Evolutionary conservation across 257 asterid species (phyloP), one percentile per base, ranked within the genome.

Genomic region (Solanum chilense): DNA sequence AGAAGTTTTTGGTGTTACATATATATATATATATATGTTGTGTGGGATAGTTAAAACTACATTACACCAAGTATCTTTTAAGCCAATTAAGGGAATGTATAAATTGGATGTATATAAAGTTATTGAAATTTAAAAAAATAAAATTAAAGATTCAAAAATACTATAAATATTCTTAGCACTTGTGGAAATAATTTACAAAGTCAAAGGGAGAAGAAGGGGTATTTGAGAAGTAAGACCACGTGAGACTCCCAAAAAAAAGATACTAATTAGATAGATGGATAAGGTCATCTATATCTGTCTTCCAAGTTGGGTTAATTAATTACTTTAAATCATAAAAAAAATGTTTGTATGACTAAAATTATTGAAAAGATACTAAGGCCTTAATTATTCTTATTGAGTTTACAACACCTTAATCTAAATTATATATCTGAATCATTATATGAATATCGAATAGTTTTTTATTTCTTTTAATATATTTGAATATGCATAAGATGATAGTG

Each of bases 261-360:
- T 60, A 81, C 56, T 76, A 47, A 64, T 20, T 45, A 60, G 88
- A 90, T 88, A 69, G 89, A 86, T 84, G 82, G 92, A 88, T 90
- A 90, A 88, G 92, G 89, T 70, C 44, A 47, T 78, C 62, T 27
- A 33, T 42, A 7, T 69, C 49, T 27, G 3, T 39, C 20, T 49
- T 2, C 52, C 70, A 58, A 75, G 47, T 86, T 81, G 56, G 4
- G 21, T 76, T 33, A 70, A 31, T 52, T 71, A 60, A 37, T 64
- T 62, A 58, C 7, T 37, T 37, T 37, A 37, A 35, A 1, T 37
- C 15, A 23, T 35, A 23, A 69, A 69, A 69, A 27, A 69, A 14
- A 13, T 29, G 7, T 7, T 27, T 3, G 14, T 68, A 12, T 66
- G 6, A 68, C 14, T 12, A 68, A 68, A 29, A 69, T 69, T 69